Conservation (phyloP, 1,284 basidiomycete species). For the Cryptococcus sp. region DNA sequence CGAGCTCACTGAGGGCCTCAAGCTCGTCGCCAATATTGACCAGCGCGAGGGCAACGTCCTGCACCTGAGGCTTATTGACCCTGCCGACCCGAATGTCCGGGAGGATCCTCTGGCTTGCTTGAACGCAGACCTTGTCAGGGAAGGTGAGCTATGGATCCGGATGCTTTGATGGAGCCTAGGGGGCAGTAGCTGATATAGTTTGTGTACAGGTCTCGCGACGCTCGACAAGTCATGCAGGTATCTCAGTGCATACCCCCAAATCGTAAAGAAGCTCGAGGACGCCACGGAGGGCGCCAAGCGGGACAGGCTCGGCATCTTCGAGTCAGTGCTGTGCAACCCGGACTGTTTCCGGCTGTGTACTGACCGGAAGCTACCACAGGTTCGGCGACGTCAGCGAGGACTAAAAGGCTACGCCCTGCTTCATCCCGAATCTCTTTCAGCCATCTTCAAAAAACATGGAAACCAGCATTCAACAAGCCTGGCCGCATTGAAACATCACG, state of each 20-base stretch:
- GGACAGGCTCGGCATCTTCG: conserved; percentile 78
- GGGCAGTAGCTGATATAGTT: neutral
- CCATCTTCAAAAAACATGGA: neutral
- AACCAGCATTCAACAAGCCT: neutral
- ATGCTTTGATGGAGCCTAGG: neutral
- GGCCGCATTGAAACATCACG: neutral
- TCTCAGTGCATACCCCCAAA: conserved; percentile 64
- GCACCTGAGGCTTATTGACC: conserved; percentile 84
- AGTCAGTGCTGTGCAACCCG: conserved; percentile 53
- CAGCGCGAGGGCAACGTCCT: conserved; percentile 70
- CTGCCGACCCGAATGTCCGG: conserved; percentile 63
- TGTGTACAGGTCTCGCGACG: conserved; percentile 60
- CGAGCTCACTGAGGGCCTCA: conserved; percentile 75
- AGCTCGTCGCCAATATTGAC: conserved; percentile 86
- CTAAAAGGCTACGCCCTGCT: conserved; percentile 12
- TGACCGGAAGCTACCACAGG: conserved; percentile 7
- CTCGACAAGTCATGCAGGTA: conserved; percentile 78
- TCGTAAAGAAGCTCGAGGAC: conserved; percentile 64
- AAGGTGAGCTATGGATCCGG: conserved; percentile 31
- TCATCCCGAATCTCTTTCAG: neutral
- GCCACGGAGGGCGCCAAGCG: conserved; percentile 66
- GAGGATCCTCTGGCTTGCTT: conserved; percentile 71
- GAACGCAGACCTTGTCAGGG: conserved; percentile 70
- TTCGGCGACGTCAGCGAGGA: conserved; percentile 46
- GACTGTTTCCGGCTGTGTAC: too few species aligned